These are phyloP conservation scores for Trifolium subterraneum DNA, from an alignment of 306 rosid genomes.

Conservation along the genomic window DNA sequence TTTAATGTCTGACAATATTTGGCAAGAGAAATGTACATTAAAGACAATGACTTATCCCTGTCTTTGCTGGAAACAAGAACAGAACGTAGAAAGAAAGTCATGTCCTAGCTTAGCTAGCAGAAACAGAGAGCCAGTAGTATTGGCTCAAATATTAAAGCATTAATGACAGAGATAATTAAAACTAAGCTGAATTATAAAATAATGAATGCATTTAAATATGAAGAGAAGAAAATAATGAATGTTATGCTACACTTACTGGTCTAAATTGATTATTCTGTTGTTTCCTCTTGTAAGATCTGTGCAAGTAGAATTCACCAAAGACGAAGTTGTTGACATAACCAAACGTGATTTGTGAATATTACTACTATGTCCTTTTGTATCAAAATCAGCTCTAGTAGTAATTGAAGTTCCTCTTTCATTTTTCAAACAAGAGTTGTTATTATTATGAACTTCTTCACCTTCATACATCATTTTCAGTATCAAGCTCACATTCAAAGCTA, in stretches of 20 bases:
- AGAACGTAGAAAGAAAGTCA: constrained; percentile 25
- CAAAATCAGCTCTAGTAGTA: background rate
- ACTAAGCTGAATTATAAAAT: no score
- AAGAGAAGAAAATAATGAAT: background rate
- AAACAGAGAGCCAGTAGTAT: constrained; percentile 29
- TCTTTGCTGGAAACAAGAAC: constrained; percentile 25
- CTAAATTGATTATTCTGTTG: constrained; percentile 68
- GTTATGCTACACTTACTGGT: constrained; percentile 64
- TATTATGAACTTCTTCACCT: constrained; percentile 28
- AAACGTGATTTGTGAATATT: constrained; percentile 36
- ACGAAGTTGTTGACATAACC: constrained; percentile 41
- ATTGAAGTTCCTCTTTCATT: constrained; percentile 36
- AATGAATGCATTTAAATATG: background rate
- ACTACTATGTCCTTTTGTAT: background rate
- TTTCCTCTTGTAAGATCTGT: constrained; percentile 33
- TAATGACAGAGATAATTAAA: background rate
- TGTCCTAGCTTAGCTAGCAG: constrained; percentile 13
- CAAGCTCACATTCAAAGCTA: constrained; percentile 75
- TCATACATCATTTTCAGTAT: constrained; percentile 52
- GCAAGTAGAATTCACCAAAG: constrained; percentile 32
- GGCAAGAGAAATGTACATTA: constrained; percentile 3
- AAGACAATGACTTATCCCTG: constrained; percentile 43
- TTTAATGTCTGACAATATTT: constrained; percentile 15
- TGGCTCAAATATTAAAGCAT: background rate
- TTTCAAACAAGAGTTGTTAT: constrained; percentile 15